phyloP scores from a whole-genome alignment of 2,329 filamentous ascomycete genomes.

The Chrysoporthe cubensis region DNA sequence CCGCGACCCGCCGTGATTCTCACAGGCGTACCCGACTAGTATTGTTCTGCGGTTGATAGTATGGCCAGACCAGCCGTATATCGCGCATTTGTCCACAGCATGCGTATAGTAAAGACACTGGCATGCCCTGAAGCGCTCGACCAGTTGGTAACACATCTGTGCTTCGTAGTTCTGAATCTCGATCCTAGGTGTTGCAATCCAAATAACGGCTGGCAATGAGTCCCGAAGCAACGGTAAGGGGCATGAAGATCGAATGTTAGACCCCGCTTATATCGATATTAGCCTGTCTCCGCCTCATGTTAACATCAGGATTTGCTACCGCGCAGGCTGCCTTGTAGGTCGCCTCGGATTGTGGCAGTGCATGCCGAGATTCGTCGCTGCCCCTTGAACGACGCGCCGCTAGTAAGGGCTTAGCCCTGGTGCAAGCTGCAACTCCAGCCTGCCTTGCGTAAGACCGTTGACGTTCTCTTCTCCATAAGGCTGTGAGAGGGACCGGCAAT shows the following conservation, averaged over 20 bases:
- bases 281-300: neutral
- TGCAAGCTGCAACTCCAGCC: neutral
- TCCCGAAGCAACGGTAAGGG: neutral
- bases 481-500: too few species aligned
- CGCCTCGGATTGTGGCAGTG: neutral
- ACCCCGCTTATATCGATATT: neutral
- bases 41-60: neutral
- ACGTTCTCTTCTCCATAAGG: too few species aligned
- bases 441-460: neutral
- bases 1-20: neutral
- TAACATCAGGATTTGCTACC: neutral
- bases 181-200: neutral
- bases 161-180: neutral
- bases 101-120: conserved; percentile 18
- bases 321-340: neutral
- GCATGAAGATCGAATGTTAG: neutral
- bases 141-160: conserved; percentile 18
- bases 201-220: neutral
- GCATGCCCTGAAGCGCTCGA: conserved; percentile 12
- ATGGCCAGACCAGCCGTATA: conserved; percentile 1
- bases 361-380: neutral
- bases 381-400: neutral
- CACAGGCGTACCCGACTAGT: conserved; percentile 6
- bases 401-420: neutral
- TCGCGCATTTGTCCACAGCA: conserved; percentile 3